Conservation (phyloP, 176 grass and related monocot genomes). For the Puccinellia tenuiflora region DNA sequence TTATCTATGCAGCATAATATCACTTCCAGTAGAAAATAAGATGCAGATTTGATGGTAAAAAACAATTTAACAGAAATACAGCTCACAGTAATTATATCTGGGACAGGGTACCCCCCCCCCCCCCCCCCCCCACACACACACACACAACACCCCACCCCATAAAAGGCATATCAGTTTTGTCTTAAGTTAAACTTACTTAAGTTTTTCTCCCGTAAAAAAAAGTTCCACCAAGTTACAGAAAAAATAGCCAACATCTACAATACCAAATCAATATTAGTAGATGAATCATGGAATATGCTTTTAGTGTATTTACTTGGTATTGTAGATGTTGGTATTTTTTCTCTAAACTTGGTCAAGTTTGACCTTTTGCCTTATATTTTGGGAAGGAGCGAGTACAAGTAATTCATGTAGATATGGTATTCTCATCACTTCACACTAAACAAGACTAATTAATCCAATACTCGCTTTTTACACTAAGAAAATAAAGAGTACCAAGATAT, state of each 20-base stretch:
- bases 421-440: neutral
- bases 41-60: too few species aligned
- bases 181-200: neutral
- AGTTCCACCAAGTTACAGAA: neutral
- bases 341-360: neutral
- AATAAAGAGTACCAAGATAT: conserved; percentile 69
- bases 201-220: neutral
- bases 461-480: neutral
- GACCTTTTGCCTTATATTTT: neutral
- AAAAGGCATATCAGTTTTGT: neutral
- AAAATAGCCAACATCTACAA: neutral
- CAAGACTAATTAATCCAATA: neutral
- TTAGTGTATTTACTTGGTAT: too few species aligned
- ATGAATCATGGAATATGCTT: too few species aligned
- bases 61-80: too few species aligned
- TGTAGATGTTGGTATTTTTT: neutral
- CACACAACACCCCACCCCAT: too few species aligned
- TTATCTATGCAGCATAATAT: neutral
- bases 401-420: neutral
- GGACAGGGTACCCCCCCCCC: too few species aligned
- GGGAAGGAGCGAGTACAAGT: neutral
- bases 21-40: neutral
- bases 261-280: neutral
- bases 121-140: too few species aligned
- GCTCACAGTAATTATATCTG: too few species aligned